Conservation (phyloP, 441 rosid genomes). For the Erodium trifolium region DNA sequence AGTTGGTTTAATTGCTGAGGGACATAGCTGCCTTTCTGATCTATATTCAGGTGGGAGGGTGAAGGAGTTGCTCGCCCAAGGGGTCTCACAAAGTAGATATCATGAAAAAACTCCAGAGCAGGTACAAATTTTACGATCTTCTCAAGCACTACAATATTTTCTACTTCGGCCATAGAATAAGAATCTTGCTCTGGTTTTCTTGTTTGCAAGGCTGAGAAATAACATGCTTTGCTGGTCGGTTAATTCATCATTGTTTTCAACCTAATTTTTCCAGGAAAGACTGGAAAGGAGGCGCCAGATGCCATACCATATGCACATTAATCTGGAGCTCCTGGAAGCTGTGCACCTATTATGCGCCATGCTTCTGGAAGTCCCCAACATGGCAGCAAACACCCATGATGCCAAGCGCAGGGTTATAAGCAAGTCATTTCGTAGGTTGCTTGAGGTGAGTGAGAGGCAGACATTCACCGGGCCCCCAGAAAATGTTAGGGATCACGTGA, state of each 20-base stretch:
- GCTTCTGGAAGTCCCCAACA: constrained; percentile 74
- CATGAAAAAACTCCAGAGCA: constrained; percentile 75
- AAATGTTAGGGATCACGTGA: constrained; percentile 65
- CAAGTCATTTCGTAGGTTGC: constrained; percentile 60
- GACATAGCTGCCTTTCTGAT: constrained; percentile 59
- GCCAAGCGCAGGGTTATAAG: constrained; percentile 54
- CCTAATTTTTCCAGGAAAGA: constrained; percentile 41
- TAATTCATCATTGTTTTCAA: background rate
- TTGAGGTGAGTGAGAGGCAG: constrained; percentile 60
- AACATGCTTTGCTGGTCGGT: background rate
- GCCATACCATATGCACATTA: constrained; percentile 87
- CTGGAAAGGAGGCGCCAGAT: constrained; percentile 67
- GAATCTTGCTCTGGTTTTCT: too few species aligned
- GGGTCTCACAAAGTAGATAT: constrained; percentile 62
- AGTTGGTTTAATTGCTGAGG: constrained; percentile 48
- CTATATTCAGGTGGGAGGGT: constrained; percentile 68
- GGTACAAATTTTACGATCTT: constrained; percentile 23
- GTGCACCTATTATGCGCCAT: constrained; percentile 67
- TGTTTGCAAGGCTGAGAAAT: too few species aligned
- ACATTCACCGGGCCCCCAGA: constrained; percentile 71
- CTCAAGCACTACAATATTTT: too few species aligned
- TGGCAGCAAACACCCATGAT: constrained; percentile 48
- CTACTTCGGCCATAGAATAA: too few species aligned
- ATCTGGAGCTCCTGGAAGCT: constrained; percentile 75
- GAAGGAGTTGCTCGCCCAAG: constrained; percentile 70